Evolutionary conservation across 2,329 filamentous ascomycete genomes (phyloP).

Genomic region (Trichophyton benhamiae): DNA sequence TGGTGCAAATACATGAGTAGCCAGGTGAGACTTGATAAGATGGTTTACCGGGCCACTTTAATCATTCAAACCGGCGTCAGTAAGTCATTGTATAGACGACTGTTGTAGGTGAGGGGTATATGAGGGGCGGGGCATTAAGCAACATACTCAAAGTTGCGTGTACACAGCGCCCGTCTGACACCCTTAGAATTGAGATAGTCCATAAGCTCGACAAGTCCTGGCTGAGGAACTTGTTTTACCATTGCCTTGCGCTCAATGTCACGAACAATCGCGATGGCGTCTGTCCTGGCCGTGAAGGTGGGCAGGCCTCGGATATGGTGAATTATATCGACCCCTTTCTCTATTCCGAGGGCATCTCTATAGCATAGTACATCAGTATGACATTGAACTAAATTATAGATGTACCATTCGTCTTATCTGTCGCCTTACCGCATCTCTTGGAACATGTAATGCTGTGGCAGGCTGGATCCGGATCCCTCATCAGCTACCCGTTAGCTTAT

Average conservation of each 20-base stretch:
- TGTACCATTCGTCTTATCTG: neutral
- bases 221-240: conserved; percentile 65
- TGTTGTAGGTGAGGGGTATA: neutral
- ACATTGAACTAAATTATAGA: neutral
- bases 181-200: conserved; percentile 57
- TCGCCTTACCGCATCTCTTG: conserved; percentile 58
- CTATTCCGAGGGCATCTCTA: conserved; percentile 54
- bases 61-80: neutral
- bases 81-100: neutral
- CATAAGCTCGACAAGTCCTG: conserved; percentile 68
- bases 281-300: conserved; percentile 42
- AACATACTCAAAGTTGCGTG: conserved; percentile 71
- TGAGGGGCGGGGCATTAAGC: neutral
- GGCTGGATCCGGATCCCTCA: conserved; percentile 35
- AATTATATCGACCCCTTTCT: conserved; percentile 67
- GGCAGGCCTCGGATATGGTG: conserved; percentile 72
- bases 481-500: neutral
- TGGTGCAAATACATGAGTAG: conserved; percentile 55
- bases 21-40: conserved; percentile 57
- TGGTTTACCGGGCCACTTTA: conserved; percentile 31
- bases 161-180: conserved; percentile 76
- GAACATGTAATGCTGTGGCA: conserved; percentile 96
- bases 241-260: conserved; percentile 72
- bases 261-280: conserved; percentile 62
- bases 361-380: neutral